A percentile compares a stretch with the other conserved stretches of the same genome.
Conservation (phyloP, 2,329 filamentous ascomycete species). For the Gyromitra esculenta region DNA sequence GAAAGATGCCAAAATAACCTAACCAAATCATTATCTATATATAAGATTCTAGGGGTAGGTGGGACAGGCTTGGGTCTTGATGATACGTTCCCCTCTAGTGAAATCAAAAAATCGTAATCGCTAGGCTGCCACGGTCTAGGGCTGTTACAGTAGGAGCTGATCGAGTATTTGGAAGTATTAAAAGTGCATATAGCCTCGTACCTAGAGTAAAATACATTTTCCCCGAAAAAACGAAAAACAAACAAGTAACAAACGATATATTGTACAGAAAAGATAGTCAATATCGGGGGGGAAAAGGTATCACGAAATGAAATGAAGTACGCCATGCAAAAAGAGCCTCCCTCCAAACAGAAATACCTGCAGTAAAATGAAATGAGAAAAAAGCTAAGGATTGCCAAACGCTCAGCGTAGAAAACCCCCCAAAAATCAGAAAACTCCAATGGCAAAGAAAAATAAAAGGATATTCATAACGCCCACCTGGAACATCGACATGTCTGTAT, state of each 20-base stretch:
- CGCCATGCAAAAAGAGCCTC: conserved; percentile 28
- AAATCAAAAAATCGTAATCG: no score
- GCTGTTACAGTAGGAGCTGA: background rate
- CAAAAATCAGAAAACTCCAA: conserved; percentile 21
- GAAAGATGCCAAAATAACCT: no score
- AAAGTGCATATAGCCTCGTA: background rate
- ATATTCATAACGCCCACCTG: conserved; percentile 28
- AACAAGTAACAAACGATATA: background rate
- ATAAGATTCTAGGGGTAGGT: no score
- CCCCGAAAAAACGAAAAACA: background rate
- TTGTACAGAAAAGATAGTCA: conserved; percentile 13
- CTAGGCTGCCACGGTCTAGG: no score
- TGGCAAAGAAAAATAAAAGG: conserved; percentile 8
- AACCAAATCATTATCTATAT: no score
- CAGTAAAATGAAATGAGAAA: background rate
- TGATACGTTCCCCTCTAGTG: no score
- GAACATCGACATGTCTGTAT: conserved; percentile 14
- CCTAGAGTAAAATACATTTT: background rate
- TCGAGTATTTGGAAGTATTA: background rate
- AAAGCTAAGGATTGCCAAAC: conserved; percentile 10
- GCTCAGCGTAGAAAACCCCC: conserved; percentile 5
- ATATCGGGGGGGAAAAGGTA: background rate
- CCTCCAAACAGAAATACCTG: background rate
- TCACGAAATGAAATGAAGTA: conserved; percentile 11
- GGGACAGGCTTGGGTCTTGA: no score